Evolutionary conservation across 1,284 basidiomycete species (phyloP), one percentile per base, ranked within the genome.

Genomic region (Puccinia coronata): DNA sequence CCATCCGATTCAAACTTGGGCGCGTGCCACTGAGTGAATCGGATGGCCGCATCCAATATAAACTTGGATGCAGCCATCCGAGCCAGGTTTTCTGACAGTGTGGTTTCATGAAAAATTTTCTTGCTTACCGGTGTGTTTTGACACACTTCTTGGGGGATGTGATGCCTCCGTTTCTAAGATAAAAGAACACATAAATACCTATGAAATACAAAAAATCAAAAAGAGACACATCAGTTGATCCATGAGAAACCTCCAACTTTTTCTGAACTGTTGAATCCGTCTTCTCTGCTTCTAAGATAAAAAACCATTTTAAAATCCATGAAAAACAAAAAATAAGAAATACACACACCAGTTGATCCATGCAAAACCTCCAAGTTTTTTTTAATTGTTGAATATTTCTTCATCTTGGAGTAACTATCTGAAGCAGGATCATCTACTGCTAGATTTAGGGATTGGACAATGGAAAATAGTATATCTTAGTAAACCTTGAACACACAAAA

Each of bases 401-500:
- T 69, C 23, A 47, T 43, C 65, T 69, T 41, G 23, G 65, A 43
- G 23, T 69, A 69, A 39, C 65, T 41, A 49, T 49, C 39, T 69
- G 41, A 69, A 69, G 47, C 43, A 43, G 65, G 65, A 69, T 69
- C 65, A 69, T 69, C 65, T 69, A 34, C 3, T 1, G 23, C 65
- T 69, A 31, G 41, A 69, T 69, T 69, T 69, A 69, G 65, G 43
- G 39, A 43, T 41, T 69, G 4, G 11, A 39, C 12, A 31, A 69
- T 41, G 18, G 4, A 47, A 49, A 69, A 6, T 49, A n/a, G 25
- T 16, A 69, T 23, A 28, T 69, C 43, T 69, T 69, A 69, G 65
- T 69, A 69, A 69, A 11, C n/a, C 5, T 43, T 16, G 16, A 69
- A 69, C 65, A 69, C 65, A 69, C 65, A 69, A 41, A 69, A 69